Percentiles rank a stretch among this genome's conserved stretches.
Evolutionary conservation across 192 early-diverging fungal species (phyloP).

Genomic region (Chytriomyces hyalinus): DNA sequence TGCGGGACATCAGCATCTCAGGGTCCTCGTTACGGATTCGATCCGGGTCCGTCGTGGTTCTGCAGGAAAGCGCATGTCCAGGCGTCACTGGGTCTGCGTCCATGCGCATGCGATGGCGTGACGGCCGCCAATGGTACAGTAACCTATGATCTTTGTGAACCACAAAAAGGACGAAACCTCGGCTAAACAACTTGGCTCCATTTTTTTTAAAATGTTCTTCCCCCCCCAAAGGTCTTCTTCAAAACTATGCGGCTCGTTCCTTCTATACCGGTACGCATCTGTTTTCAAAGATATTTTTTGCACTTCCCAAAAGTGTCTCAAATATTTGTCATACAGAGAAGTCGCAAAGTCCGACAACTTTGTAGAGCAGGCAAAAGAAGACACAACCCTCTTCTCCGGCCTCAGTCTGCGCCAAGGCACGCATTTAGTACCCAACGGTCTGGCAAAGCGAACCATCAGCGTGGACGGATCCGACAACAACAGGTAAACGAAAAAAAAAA

Average conservation of each 20-base stretch:
- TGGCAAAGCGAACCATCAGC: slow-evolving; percentile 18
- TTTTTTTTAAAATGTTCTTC: no score
- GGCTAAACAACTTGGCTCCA: no score
- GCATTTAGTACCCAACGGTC: not conserved
- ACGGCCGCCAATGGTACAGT: not conserved
- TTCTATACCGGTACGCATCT: not conserved
- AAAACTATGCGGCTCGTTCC: slow-evolving; percentile 2
- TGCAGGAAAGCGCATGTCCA: no score
- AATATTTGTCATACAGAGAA: not conserved
- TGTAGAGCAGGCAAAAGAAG: not conserved
- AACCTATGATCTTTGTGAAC: no score
- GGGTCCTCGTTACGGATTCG: no score
- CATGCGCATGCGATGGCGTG: not conserved
- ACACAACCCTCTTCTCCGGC: not conserved
- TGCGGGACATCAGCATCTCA: no score
- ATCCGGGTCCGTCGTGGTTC: no score
- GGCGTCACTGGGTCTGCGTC: no score
- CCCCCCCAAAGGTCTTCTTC: not conserved
- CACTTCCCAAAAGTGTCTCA: not conserved
- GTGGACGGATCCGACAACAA: not conserved
- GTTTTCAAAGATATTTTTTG: not conserved
- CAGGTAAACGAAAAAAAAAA: not conserved
- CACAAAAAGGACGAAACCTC: no score
- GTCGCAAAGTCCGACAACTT: not conserved
- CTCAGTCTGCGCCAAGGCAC: not conserved